Percentiles rank a stretch among this genome's conserved stretches.
phyloP scores from a whole-genome alignment of 202 grass and related monocot genomes.

The Digitaria exilis region DNA sequence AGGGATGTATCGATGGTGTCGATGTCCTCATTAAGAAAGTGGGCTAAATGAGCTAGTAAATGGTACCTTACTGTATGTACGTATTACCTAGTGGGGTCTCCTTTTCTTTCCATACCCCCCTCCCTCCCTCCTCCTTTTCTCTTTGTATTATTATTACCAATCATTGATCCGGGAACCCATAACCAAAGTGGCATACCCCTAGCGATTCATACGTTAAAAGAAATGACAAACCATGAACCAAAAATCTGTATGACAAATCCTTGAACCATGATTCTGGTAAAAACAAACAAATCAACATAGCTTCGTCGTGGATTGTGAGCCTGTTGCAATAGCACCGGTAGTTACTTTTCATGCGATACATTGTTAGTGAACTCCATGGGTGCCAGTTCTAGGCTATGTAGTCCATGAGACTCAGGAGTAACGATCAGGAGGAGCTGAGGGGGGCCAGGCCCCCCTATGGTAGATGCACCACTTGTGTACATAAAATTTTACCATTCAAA shows the following conservation, averaged over 20 bases:
- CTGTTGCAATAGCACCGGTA: not conserved
- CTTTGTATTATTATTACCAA: not conserved
- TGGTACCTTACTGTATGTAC: not conserved
- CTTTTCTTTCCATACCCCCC: too few species aligned
- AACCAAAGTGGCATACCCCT: not conserved
- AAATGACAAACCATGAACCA: not conserved
- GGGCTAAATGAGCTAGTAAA: too few species aligned
- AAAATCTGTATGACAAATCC: not conserved
- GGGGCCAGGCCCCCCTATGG: too few species aligned
- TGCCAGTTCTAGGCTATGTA: not conserved
- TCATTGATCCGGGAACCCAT: not conserved
- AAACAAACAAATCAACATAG: not conserved
- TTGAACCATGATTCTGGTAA: not conserved
- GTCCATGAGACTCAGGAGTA: not conserved
- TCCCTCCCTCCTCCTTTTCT: too few species aligned
- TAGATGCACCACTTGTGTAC: not conserved
- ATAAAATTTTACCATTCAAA: not conserved
- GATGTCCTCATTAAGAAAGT: too few species aligned
- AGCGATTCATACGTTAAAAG: not conserved
- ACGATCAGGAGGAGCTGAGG: too few species aligned
- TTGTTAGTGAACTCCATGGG: not conserved
- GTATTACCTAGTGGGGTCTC: too few species aligned
- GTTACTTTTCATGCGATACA: not conserved
- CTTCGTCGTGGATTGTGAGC: not conserved
- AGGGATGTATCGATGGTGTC: too few species aligned